Evolutionary conservation across 2,329 filamentous ascomycete species (phyloP), one percentile per base, ranked within the genome.

Genomic region (Penicillium frequentans): DNA sequence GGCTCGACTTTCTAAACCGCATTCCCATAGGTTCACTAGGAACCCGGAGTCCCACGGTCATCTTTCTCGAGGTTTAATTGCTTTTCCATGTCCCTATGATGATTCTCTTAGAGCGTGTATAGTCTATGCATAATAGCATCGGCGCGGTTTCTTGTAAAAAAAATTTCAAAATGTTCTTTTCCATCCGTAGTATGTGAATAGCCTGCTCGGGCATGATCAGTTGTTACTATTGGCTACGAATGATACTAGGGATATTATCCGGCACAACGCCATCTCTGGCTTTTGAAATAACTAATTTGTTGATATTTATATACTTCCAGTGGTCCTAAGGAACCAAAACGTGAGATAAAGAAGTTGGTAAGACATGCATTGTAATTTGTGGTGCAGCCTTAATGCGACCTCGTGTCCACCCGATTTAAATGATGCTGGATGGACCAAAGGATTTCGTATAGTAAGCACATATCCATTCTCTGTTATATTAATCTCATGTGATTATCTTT

Each of bases 1-100:
- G 93, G 92, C 57, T 86, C 90, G 29, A 88, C 79, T 31, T 89
- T 83, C 66, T 76, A 64, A 64, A 26, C 52, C 56, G 50, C 53
- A 60, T 62, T 50, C 67, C 52, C 49, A 61, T 62, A 66, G 57
- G 52, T 59, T 60, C 51, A 61, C 59, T 55, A 62, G 55, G 61
- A 64, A 63, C 59, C 57, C 55, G 67, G 68, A 73, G 71, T 71
- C 70, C 63, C 61, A 60, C 47, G 67, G 65, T 68, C 61, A 57
- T 65, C 60, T 59, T 68, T 60, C 57, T 60, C 64, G 58, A 52
- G 57, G 54, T 68, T 65, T 58, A 53, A 63, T 65, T 63, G 57
- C 62, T 62, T 69, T 59, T 55, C 52, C 50, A 57, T 57, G 54
- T 58, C 52, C 52, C 54, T 56, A n/a, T 57, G 52, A 60, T 62